phyloP scores from a whole-genome alignment of 2,329 filamentous ascomycete species.

The Sarocladiaceae sp. region DNA sequence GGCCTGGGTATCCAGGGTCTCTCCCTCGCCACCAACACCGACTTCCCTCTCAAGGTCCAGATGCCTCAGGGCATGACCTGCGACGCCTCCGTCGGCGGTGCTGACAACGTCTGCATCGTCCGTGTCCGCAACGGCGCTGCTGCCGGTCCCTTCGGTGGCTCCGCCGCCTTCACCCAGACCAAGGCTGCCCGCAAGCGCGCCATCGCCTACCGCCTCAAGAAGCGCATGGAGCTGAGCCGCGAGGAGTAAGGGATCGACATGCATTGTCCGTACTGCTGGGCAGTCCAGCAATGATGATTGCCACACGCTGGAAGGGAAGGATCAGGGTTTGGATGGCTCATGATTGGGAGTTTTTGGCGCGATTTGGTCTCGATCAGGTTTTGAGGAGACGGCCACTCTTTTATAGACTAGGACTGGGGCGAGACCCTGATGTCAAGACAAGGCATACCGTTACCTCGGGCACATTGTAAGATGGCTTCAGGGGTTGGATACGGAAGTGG shows the following conservation, averaged over 20 bases:
- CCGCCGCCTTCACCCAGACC: conserved; percentile 58
- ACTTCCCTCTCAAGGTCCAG: conserved; percentile 58
- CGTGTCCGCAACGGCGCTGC: conserved; percentile 55
- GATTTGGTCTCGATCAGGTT: conserved; percentile 4
- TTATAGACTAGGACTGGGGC: too few species aligned
- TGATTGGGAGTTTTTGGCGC: conserved; percentile 4
- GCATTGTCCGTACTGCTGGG: not conserved
- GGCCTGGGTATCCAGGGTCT: conserved; percentile 50
- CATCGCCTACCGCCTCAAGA: conserved; percentile 43
- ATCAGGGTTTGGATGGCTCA: not conserved
- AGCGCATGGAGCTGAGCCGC: conserved; percentile 28
- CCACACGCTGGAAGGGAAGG: not conserved
- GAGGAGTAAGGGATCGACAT: not conserved
- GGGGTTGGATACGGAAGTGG: too few species aligned
- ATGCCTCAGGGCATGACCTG: conserved; percentile 66
- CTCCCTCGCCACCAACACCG: conserved; percentile 52
- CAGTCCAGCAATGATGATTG: too few species aligned
- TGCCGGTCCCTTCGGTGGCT: conserved; percentile 62
- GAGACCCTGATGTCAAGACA: too few species aligned
- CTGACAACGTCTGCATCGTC: conserved; percentile 57
- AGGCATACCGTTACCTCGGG: too few species aligned
- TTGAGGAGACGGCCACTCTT: conserved; percentile 5
- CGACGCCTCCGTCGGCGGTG: conserved; percentile 51
- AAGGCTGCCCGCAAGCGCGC: conserved; percentile 53
- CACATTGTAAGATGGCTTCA: too few species aligned